These are phyloP conservation scores for Phoenix dactylifera DNA, from an alignment of 176 grass and related monocot species.

Conservation along the genomic window DNA sequence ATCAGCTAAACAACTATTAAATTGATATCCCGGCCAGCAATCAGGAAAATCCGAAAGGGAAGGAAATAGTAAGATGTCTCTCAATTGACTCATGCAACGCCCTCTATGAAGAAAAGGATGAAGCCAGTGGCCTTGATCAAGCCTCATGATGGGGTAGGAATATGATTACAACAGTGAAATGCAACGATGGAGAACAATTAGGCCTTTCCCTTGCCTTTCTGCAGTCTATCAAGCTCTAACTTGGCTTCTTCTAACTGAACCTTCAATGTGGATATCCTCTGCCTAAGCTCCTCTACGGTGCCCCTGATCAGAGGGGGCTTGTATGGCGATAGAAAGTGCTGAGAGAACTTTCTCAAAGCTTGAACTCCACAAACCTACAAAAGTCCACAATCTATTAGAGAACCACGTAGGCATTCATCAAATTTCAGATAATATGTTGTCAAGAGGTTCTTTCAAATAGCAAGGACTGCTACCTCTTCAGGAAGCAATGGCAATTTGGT, in stretches of 20 bases:
- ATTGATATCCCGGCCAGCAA: no score
- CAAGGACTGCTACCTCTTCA: conserved; percentile 43
- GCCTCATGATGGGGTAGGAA: no score
- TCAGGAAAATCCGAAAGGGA: no score
- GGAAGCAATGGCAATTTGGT: conserved; percentile 96
- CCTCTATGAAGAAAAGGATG: no score
- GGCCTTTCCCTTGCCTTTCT: conserved; percentile 65
- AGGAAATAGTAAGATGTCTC: no score
- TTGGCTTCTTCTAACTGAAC: conserved; percentile 50
- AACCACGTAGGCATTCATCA: no score
- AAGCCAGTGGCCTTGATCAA: no score
- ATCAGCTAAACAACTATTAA: no score
- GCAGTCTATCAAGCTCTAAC: conserved; percentile 63
- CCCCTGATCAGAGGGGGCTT: conserved; percentile 47
- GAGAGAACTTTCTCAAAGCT: conserved; percentile 72
- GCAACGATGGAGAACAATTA: conserved; percentile 20
- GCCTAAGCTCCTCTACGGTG: conserved; percentile 60
- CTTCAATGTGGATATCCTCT: conserved; percentile 54
- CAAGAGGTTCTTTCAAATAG: no score
- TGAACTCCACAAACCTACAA: conserved; percentile 81
- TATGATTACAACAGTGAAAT: no score
- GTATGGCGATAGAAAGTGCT: conserved; percentile 65
- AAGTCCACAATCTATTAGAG: background rate
- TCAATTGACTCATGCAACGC: no score
- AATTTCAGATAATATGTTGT: no score